Evolutionary conservation across 78 protist genomes (phyloP), one percentile per base, ranked within the genome.

Genomic region (Parvularia atlantis): DNA sequence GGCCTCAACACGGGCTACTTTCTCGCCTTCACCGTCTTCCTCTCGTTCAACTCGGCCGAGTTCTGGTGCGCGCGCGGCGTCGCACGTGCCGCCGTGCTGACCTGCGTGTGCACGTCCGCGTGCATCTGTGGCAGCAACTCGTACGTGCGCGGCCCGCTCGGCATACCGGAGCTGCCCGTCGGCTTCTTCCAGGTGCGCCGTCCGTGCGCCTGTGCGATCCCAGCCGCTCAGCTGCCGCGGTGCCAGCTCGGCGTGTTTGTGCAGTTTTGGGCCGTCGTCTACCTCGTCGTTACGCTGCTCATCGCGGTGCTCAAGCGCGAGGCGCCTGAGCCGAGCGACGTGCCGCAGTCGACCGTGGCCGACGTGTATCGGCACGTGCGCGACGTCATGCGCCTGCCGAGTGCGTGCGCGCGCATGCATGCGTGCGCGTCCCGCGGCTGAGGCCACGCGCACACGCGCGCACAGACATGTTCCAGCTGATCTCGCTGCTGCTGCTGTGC

Each of bases 1-100:
- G 90, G 90, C 26, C 70, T 84, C 39, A 75, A 65, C 30, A 35
- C 66, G 30, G 93, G 93, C 31, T 81, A 22, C 76, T 81, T 84
- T 43, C 24, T 88, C 36, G 73, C 87, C 11, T 84, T 76, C 57
- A 82, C 89, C 40, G 71, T 84, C 39, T 88, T 80, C 56, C 64
- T 88, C 17, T 60, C 85, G 24, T 40, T 88, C 53, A 73, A 71
- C 57, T 73, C 81, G 22, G 59, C 75, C 60, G 76, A 75, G 22
- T 77, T 85, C 40, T 56, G 83, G n/a, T n/a, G n/a, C n/a, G n/a
- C n/a, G n/a, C n/a, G n/a, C n/a, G n/a, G n/a, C n/a, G n/a, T n/a
- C n/a, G n/a, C n/a, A n/a, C n/a, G n/a, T n/a, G n/a, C n/a, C n/a
- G n/a, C n/a, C n/a, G n/a, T n/a, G n/a, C n/a, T n/a, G n/a, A n/a